Percentiles rank a stretch among this genome's conserved stretches.
Evolutionary conservation across 257 asterid genomes (phyloP).

Genomic region (Perilla frutescens): DNA sequence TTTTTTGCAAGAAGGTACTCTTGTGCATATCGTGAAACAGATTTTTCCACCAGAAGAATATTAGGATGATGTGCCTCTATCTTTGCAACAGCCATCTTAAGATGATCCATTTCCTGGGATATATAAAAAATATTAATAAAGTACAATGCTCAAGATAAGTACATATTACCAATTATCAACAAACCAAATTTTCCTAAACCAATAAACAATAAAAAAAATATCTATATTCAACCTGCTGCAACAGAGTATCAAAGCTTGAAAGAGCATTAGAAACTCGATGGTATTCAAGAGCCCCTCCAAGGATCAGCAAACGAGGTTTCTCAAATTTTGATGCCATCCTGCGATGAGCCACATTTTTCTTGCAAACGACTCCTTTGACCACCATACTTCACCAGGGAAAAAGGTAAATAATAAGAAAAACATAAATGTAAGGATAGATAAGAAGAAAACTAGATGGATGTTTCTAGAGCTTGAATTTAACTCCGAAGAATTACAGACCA

Average conservation of each 20-base stretch:
- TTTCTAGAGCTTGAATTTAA: constrained; percentile 16
- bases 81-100: constrained; percentile 97
- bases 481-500: constrained; percentile 2
- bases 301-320: constrained; percentile 83
- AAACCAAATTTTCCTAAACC: constrained; percentile 11
- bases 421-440: constrained; percentile 21
- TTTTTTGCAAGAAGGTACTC: constrained; percentile 89
- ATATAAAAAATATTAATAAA: constrained; percentile 8
- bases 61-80: constrained; percentile 84
- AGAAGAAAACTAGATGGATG: constrained; percentile 9
- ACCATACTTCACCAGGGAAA: constrained; percentile 60
- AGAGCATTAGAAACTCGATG: constrained; percentile 92
- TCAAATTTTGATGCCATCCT: constrained; percentile 87
- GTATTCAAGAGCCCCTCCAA: constrained; percentile 96
- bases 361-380: constrained; percentile 94
- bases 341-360: constrained; percentile 92
- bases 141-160: constrained; percentile 31
- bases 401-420: constrained; percentile 33
- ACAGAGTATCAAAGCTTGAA: constrained; percentile 91
- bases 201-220: constrained; percentile 22
- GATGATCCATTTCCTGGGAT: constrained; percentile 94
- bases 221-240: constrained; percentile 83
- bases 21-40: constrained; percentile 95
- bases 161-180: constrained; percentile 16
- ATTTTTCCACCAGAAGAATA: constrained; percentile 94